Evolutionary conservation across 305 asterid species (phyloP), one percentile per base, ranked within the genome.

Genomic region (Fraxinus velutina): DNA sequence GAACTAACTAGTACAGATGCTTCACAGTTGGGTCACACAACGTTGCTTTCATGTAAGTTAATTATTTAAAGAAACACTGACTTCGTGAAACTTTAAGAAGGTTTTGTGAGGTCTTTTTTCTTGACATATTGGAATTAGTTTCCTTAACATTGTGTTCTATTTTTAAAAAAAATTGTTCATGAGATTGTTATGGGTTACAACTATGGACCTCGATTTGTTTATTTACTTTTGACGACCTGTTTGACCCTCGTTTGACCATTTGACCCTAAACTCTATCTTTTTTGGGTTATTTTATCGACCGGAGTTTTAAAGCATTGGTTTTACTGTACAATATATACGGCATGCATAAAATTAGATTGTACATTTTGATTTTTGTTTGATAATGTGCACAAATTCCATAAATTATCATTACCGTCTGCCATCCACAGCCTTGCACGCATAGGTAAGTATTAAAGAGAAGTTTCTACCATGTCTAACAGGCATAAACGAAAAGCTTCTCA

Each of bases 381-480:
- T 64, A 24, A 64, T 64, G 5, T 0, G 2, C 33, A 27, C 1
- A 13, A 29, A 13, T 10, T 68, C 21, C 33, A 22, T 64, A 68
- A 10, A 27, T 27, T 66, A 66, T 24, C 19, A 10, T 66, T 68
- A 29, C 79, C 27, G 2, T 50, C 71, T 50, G 22, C 21, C 13
- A 75, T 52, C 22, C 4, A 55, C 5, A 55, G 64, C 60, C 47
- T 72, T 57, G 68, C 50, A 1, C 9, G 6, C 32, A 36, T 32
- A 27, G 30, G 62, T 27, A 32, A 8, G 10, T 75, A 47, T 33
- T 22, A 47, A 77, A 24, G 75, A 78, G 29, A 47, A 60, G 83
- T 82, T 33, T 55, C 57, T 76, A 17, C 78, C 77, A 80, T 50
- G 9, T 19, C 12, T 47, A 9, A 39, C 83, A 68, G 17, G 52